These are phyloP conservation scores for Thermoascus crustaceus DNA, from an alignment of 2,329 filamentous ascomycete genomes.

Conservation along the genomic window DNA sequence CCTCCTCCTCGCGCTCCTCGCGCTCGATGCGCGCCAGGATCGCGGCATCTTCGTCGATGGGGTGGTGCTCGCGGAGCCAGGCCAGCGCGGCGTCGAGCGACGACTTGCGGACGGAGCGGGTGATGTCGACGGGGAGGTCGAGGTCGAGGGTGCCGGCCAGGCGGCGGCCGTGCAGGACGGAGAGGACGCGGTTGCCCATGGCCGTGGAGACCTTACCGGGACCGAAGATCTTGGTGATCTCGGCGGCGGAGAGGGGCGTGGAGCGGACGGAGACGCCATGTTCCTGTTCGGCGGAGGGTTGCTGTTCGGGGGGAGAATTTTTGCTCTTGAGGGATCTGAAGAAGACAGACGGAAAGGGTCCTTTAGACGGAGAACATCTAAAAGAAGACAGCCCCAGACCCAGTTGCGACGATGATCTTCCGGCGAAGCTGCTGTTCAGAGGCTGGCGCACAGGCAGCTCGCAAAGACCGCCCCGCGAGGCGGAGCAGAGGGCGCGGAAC, in stretches of 20 bases:
- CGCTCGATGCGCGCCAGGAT: conserved; percentile 38
- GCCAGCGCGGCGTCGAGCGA: conserved; percentile 29
- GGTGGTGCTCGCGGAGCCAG: conserved; percentile 36
- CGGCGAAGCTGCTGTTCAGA: background rate
- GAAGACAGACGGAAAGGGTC: background rate
- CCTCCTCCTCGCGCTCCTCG: conserved; percentile 30
- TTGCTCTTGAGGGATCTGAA: conserved; percentile 5
- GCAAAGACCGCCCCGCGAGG: conserved; percentile 2
- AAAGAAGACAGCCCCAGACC: background rate
- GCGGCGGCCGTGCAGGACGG: conserved; percentile 36
- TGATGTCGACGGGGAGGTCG: conserved; percentile 33
- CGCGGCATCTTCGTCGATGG: conserved; percentile 41
- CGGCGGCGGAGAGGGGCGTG: conserved; percentile 23
- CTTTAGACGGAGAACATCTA: conserved; percentile 3
- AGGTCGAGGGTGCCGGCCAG: conserved; percentile 38
- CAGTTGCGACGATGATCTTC: background rate
- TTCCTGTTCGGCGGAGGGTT: conserved; percentile 13
- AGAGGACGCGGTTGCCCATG: conserved; percentile 31
- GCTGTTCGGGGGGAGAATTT: background rate
- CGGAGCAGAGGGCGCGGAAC: conserved; percentile 7
- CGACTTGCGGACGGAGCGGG: conserved; percentile 21
- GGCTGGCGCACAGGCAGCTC: background rate
- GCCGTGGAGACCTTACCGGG: conserved; percentile 18
- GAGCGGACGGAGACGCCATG: conserved; percentile 20
- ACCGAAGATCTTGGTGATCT: conserved; percentile 31